Conservation (phyloP, 768 basidiomycete genomes). For the Lactarius deliciosus region DNA sequence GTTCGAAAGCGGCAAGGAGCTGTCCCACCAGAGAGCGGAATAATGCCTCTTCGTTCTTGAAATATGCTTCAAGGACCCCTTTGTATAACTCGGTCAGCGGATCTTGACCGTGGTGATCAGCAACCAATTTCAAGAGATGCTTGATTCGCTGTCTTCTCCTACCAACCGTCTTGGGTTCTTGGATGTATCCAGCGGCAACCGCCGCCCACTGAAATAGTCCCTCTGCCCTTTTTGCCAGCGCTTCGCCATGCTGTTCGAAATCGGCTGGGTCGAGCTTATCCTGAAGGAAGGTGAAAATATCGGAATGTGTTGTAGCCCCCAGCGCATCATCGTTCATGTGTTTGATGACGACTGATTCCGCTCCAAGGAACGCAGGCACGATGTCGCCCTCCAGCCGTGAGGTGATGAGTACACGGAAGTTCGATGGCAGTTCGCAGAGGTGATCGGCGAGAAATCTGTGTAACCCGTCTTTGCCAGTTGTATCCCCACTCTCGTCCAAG, state of each 20-base stretch:
- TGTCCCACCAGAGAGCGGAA: slow-evolving; percentile 7
- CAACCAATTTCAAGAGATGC: neutral
- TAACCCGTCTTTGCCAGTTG: neutral
- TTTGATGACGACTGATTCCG: neutral
- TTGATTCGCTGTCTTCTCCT: neutral
- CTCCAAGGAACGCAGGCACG: neutral
- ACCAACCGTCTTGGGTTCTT: neutral
- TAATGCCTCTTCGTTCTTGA: neutral
- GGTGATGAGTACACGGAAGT: slow-evolving; percentile 10
- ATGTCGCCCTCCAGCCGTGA: neutral
- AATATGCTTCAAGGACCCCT: neutral
- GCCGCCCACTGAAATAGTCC: neutral
- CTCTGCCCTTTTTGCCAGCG: neutral
- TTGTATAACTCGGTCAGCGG: neutral
- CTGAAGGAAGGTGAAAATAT: neutral
- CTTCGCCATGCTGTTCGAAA: neutral
- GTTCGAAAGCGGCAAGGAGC: slow-evolving; percentile 5
- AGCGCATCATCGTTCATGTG: neutral
- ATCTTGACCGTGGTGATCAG: neutral
- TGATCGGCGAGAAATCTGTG: neutral
- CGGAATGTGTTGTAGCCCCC: neutral
- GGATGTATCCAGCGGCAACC: neutral
- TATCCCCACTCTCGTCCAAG: slow-evolving; percentile 3
- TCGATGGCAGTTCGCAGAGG: neutral
- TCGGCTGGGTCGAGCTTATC: neutral